A percentile compares a stretch with the other conserved stretches of the same genome.
phyloP scores from a whole-genome alignment of 148 eudicot genomes.

The Gaultheria prostrata region DNA sequence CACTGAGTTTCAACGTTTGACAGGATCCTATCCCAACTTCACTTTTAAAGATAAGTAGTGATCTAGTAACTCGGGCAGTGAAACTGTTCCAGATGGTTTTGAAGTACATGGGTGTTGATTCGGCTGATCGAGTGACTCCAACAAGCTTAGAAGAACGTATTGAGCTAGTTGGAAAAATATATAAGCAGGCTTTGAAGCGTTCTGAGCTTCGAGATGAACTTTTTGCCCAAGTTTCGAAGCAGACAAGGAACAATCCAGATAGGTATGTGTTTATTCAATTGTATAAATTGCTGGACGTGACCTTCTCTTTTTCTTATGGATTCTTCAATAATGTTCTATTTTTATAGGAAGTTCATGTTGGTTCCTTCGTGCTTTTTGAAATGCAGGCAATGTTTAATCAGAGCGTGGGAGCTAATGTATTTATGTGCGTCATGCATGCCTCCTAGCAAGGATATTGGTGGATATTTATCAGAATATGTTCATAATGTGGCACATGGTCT shows the following conservation, averaged over 20 bases:
- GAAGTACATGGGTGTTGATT: slow-evolving; percentile 93
- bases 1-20: slow-evolving; percentile 22
- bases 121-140: slow-evolving; percentile 60
- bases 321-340: not conserved
- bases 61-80: slow-evolving; percentile 71
- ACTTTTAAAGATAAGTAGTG: slow-evolving; percentile 74
- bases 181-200: slow-evolving; percentile 89
- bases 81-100: slow-evolving; percentile 87
- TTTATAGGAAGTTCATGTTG: not conserved
- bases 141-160: slow-evolving; percentile 83
- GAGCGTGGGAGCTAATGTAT: slow-evolving; percentile 97
- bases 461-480: slow-evolving; percentile 85
- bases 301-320: not conserved
- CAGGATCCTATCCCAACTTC: slow-evolving; percentile 99
- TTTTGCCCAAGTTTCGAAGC: slow-evolving; percentile 92
- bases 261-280: slow-evolving; percentile 38
- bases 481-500: slow-evolving; percentile 76
- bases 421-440: slow-evolving; percentile 99
- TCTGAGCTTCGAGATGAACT: slow-evolving; percentile 96
- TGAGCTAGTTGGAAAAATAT: slow-evolving; percentile 82
- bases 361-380: slow-evolving; percentile 24
- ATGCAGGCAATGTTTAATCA: slow-evolving; percentile 65
- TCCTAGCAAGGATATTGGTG: slow-evolving; percentile 95
- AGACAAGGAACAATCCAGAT: slow-evolving; percentile 91
- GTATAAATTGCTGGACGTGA: not conserved